Conservation (phyloP, 345 rosid species). For the Diplotaxis tenuifolia region DNA sequence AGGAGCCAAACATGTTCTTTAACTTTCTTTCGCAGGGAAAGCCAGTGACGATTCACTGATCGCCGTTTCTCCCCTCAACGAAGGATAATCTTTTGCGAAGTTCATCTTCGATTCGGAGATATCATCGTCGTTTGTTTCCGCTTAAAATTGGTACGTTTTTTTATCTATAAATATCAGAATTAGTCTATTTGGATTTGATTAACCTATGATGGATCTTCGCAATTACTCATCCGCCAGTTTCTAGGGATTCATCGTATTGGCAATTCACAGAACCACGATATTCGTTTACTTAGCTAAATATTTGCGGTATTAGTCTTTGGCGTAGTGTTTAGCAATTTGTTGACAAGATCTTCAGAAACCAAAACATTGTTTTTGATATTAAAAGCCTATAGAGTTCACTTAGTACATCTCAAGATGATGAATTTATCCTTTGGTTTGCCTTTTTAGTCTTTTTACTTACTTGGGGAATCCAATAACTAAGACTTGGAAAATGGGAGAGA, state of each 20-base stretch:
- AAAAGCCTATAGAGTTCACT: neutral
- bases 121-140: neutral
- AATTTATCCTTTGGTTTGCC: neutral
- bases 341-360: neutral
- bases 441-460: neutral
- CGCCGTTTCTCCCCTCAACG: slow-evolving; percentile 3
- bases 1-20: slow-evolving; percentile 22
- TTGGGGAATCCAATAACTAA: neutral
- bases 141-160: slow-evolving; percentile 25
- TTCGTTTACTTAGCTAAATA: neutral
- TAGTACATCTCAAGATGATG: slow-evolving; percentile 2
- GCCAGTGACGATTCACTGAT: slow-evolving; percentile 7
- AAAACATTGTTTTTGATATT: neutral
- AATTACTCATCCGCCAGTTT: neutral
- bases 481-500: slow-evolving; percentile 32
- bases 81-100: neutral
- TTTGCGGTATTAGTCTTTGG: neutral
- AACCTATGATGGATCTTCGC: neutral
- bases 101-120: neutral
- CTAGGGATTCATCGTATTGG: neutral
- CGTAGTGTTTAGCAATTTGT: neutral
- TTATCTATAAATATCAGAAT: neutral
- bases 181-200: neutral
- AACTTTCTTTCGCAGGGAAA: slow-evolving; percentile 12
- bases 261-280: neutral